Percentiles rank a stretch among this genome's conserved stretches.
Evolutionary conservation across 164 flowering plant genomes (phyloP).

Genomic region (Dillenia turbinata): DNA sequence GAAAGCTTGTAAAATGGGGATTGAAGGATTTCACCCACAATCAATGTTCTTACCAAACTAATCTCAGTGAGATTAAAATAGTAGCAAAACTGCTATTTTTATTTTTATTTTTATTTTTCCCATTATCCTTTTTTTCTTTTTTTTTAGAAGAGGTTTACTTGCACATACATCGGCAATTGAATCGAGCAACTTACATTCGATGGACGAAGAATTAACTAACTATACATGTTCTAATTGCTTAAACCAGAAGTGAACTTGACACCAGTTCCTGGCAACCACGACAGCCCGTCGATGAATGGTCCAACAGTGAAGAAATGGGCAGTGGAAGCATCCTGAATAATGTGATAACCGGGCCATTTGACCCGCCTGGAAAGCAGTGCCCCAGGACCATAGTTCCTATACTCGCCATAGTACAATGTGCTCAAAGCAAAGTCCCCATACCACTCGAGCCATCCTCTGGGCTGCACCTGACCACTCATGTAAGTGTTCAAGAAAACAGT

Average conservation of each 20-base stretch:
- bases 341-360: slow-evolving; percentile 83
- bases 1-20: no score
- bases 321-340: slow-evolving; percentile 37
- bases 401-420: slow-evolving; percentile 85
- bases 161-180: not conserved
- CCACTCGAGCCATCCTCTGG: slow-evolving; percentile 97
- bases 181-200: not conserved
- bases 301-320: slow-evolving; percentile 63
- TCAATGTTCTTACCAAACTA: no score
- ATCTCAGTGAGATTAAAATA: no score
- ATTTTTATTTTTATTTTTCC: no score
- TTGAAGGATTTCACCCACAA: no score
- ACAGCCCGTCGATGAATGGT: slow-evolving; percentile 62
- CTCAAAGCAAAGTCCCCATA: slow-evolving; percentile 57
- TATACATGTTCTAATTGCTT: slow-evolving; percentile 20
- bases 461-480: slow-evolving; percentile 62
- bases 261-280: slow-evolving; percentile 89
- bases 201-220: not conserved
- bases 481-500: slow-evolving; percentile 79
- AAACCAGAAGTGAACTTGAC: slow-evolving; percentile 64
- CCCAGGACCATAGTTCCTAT: slow-evolving; percentile 81
- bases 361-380: slow-evolving; percentile 53
- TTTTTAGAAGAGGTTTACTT: not conserved
- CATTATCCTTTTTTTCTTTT: no score
- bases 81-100: no score